Percentiles rank a stretch among this genome's conserved stretches.
These are phyloP conservation scores for Pistacia vera DNA, from an alignment of 345 rosid genomes.

Conservation along the genomic window DNA sequence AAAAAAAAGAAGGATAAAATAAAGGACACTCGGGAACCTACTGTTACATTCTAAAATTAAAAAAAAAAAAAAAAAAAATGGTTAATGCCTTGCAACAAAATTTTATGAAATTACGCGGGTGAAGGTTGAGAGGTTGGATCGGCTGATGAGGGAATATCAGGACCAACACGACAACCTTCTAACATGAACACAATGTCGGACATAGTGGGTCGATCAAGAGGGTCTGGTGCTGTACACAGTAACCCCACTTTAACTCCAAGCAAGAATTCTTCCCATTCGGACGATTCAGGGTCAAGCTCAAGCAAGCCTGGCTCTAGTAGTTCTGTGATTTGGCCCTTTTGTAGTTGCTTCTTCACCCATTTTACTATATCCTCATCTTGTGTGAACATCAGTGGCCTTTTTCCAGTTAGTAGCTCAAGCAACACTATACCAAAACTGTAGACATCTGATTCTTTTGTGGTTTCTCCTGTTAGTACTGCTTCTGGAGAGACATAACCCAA, in stretches of 20 bases:
- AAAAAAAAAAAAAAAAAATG: constrained; percentile 10
- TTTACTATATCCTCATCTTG: constrained; percentile 96
- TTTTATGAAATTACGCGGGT: constrained; percentile 47
- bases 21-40: not conserved
- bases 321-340: constrained; percentile 82
- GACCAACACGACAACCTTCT: constrained; percentile 95
- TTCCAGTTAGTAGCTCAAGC: constrained; percentile 84
- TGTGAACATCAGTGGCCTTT: constrained; percentile 89
- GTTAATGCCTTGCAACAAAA: not conserved
- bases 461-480: constrained; percentile 60
- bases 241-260: constrained; percentile 94
- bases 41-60: constrained; percentile 19
- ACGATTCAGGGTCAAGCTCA: constrained; percentile 91
- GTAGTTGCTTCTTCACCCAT: constrained; percentile 96
- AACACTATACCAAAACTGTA: constrained; percentile 96
- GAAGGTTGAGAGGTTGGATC: constrained; percentile 85
- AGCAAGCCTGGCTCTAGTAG: constrained; percentile 88
- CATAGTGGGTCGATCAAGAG: constrained; percentile 85
- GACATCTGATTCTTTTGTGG: constrained; percentile 74
- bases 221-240: constrained; percentile 87
- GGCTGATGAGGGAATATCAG: constrained; percentile 80
- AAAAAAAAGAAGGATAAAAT: not conserved
- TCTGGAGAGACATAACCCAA: constrained; percentile 87
- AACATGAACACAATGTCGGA: constrained; percentile 95
- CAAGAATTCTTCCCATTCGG: constrained; percentile 98